Evolutionary conservation across 2,329 filamentous ascomycete species (phyloP), one percentile per base, ranked within the genome.

Genomic region (Cladosporium sp.): DNA sequence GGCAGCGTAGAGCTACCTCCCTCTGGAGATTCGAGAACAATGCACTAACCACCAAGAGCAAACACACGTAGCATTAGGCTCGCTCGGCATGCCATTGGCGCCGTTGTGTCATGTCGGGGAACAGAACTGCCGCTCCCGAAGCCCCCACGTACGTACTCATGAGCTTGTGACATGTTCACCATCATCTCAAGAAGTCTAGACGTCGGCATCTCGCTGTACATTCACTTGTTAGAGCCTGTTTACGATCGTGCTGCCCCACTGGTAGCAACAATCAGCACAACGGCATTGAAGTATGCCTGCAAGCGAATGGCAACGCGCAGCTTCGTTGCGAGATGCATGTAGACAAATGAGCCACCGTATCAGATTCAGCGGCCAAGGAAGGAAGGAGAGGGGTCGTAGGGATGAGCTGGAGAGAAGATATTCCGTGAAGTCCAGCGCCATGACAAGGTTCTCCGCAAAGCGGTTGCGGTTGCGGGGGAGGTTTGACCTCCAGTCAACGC

Each of bases 361-460:
- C 50, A 51, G 48, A 37, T 4, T 19, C n/a, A 19, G 37, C 25
- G 8, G 24, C 36, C 50, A 12, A 50, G 35, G 47, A 50, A 50
- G 35, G 47, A 50, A 13, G 9, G 20, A 24, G 34, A 50, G 47
- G 47, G 28, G 28, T 32, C 10, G 17, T n/a, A 19, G 37, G 47
- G 47, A 35, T 45, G 52, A 32, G 22, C 32, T 55, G 52, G 52
- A 55, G 40, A 47, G 52, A 55, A 55, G 52, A 47, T 45, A 35
- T 35, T 55, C 52, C 52, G 52, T 47, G 28, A 20, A 22, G 19
- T 40, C 19, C 36, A 17, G 34, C 51, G 50, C 52, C 20, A 47
- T 39, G 52, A 35, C 52, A 45, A 47, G 52, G 52, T 55, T 55
- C 52, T 44, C 52, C 52, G 52, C 52, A 55, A 47, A 45, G n/a